Evolutionary conservation across 805 yeast species (phyloP), one percentile per base, ranked within the genome.

Genomic region (Saturnispora halmiae): DNA sequence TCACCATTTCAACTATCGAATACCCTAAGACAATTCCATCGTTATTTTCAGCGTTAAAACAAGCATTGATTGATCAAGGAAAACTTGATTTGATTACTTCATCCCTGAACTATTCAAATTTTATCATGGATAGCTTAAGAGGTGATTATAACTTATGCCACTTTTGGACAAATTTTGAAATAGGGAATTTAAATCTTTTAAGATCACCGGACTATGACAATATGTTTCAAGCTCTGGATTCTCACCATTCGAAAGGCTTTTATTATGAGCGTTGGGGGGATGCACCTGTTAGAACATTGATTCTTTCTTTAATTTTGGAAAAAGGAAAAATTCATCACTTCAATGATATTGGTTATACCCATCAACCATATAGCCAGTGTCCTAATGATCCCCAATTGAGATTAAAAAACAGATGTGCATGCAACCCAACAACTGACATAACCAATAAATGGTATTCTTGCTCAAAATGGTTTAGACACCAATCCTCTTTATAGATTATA

Each of bases 261-360:
- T 85, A 79, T 64, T 85, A 84, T 60, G 85, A 82, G 65, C 71
- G 94, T 56, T 83, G 94, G 95, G 94, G 95, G 43, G 95, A 85
- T 60, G 95, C 94, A 6, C 95, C 95, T 20, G 76, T 84, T 63
- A 75, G 61, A 60, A 82, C 52, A 80, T 60, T 79, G 42, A 84
- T 60, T 66, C 75, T 69, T 77, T 85, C 64, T 72, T 69, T 47
- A 81, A 80, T 58, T 67, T 78, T 53, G 82, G 85, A 38, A 74
- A 74, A 79, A 41, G 75, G 75, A 44, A 66, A 78, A 51, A 67
- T 86, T 40, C 87, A 82, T 52, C 70, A 82, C 63, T 83, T 86
- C 55, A 76, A 72, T 40, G 87, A 83, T 50, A 69, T 85, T 42
- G 94, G 94, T 21, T 85, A 85, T 59, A 77, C 53, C 60, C 95